Conservation (phyloP, 371 early-diverging fungal species). For the Lichtheimia ornata region DNA sequence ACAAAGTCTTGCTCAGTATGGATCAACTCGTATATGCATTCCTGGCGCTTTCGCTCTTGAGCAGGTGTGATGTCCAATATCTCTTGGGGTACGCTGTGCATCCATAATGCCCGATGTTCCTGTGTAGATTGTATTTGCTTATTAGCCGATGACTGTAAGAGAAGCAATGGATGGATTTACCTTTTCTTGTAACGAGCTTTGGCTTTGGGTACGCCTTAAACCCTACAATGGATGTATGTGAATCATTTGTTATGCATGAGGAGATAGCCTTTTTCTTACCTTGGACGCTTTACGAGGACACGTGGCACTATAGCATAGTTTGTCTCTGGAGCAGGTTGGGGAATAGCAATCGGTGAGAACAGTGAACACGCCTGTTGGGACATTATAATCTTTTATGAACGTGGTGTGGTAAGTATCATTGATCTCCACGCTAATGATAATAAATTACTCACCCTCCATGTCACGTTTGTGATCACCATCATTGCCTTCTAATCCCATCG, state of each 20-base stretch:
- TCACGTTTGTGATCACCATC: neutral
- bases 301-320: constrained; percentile 55
- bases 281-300: constrained; percentile 51
- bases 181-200: constrained; percentile 17
- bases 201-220: constrained; percentile 11
- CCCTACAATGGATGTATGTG: neutral
- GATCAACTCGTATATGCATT: constrained; percentile 88
- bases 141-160: neutral
- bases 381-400: constrained; percentile 8
- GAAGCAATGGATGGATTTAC: neutral
- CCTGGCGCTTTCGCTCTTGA: constrained; percentile 83
- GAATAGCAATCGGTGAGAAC: constrained; percentile 69
- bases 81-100: constrained; percentile 25
- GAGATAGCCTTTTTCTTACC: neutral
- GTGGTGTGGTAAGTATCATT: neutral
- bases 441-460: neutral
- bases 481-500: constrained; percentile 12
- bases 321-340: constrained; percentile 59
- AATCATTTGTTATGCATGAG: too few species aligned
- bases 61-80: constrained; percentile 21
- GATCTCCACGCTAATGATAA: neutral
- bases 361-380: constrained; percentile 62
- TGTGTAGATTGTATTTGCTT: neutral
- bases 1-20: constrained; percentile 88
- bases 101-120: constrained; percentile 22